Evolutionary conservation across 306 rosid genomes (phyloP).

Genomic region (Fragaria iinumae): DNA sequence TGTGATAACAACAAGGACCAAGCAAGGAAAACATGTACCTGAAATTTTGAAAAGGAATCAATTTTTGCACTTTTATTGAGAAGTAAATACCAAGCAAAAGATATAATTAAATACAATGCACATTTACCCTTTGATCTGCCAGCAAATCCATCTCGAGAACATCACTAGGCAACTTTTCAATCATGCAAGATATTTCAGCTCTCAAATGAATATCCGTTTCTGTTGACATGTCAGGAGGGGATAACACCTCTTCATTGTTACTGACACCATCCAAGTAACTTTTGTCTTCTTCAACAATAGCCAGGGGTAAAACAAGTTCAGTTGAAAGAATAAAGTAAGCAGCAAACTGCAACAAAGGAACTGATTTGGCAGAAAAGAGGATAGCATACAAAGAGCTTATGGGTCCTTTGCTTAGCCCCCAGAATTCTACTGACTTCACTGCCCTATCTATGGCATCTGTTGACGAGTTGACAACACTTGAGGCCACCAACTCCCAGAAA

Average conservation of each 20-base stretch:
- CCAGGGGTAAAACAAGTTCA: conserved; percentile 62
- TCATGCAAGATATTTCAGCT: conserved; percentile 65
- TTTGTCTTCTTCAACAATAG: conserved; percentile 57
- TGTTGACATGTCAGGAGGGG: conserved; percentile 46
- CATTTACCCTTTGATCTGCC: conserved; percentile 67
- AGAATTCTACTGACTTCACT: conserved; percentile 84
- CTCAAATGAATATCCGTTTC: conserved; percentile 59
- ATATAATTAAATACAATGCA: conserved; percentile 15
- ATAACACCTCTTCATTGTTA: conserved; percentile 48
- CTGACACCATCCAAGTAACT: conserved; percentile 42
- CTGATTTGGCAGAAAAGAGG: conserved; percentile 73
- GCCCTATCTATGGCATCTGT: conserved; percentile 78
- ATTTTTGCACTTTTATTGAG: background rate
- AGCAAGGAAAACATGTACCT: conserved; percentile 80
- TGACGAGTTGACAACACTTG: conserved; percentile 63
- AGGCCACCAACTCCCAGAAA: conserved; percentile 87
- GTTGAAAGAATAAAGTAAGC: conserved; percentile 75
- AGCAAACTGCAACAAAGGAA: conserved; percentile 72
- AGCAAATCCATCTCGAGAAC: conserved; percentile 64
- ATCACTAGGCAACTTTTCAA: conserved; percentile 63
- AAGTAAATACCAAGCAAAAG: conserved; percentile 15
- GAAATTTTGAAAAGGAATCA: conserved; percentile 19
- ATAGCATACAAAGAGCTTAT: conserved; percentile 78
- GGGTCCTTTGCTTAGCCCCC: conserved; percentile 93
- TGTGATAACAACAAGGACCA: conserved; percentile 91